Evolutionary conservation across 805 yeast species (phyloP).

Genomic region (Ogataea saltuana): DNA sequence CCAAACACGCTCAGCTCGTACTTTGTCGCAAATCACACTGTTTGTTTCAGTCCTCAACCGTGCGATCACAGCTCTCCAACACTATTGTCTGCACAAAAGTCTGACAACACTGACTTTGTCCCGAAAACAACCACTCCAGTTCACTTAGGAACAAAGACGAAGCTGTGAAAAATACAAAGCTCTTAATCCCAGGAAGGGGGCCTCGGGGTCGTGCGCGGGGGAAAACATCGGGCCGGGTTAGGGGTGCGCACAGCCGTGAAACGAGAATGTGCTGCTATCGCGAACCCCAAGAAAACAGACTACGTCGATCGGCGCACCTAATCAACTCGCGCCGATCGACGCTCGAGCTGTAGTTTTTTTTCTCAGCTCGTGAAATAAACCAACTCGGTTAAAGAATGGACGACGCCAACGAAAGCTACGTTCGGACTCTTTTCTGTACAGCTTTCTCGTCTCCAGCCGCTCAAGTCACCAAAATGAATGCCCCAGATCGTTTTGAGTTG

Average conservation of each 20-base stretch:
- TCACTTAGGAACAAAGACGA: neutral
- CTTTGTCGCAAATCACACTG: neutral
- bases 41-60: too few species aligned
- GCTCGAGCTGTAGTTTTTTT: slow-evolving; percentile 1
- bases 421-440: neutral
- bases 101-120: neutral
- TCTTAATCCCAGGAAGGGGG: slow-evolving; percentile 5
- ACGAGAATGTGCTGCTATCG: slow-evolving; percentile 2
- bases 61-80: too few species aligned
- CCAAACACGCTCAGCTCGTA: neutral
- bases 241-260: slow-evolving; percentile 7
- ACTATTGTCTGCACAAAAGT: too few species aligned
- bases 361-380: neutral
- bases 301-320: neutral
- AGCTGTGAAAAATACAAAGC: slow-evolving; percentile 7
- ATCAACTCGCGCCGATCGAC: slow-evolving; percentile 6
- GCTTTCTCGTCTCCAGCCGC: neutral
- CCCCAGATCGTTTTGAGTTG: slow-evolving; percentile 98
- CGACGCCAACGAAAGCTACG: neutral
- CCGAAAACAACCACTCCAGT: too few species aligned
- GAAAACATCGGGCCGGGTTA: slow-evolving; percentile 10
- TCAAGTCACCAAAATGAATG: slow-evolving; percentile 64
- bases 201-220: slow-evolving; percentile 9
- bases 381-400: neutral
- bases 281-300: neutral